Evolutionary conservation across 495 filamentous ascomycete genomes (phyloP).

Genomic region (Aspergillus olivimuriae): DNA sequence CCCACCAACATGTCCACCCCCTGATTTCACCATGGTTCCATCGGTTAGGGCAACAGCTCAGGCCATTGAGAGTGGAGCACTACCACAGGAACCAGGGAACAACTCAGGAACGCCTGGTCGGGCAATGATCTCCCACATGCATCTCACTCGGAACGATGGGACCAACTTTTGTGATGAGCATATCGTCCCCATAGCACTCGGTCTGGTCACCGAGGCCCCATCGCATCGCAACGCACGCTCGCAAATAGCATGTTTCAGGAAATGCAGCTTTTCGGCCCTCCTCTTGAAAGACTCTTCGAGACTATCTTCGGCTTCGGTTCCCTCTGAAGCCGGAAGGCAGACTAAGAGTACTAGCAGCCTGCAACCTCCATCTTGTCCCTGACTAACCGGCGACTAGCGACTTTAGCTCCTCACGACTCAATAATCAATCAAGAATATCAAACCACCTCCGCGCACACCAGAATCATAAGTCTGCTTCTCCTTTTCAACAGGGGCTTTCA

Average conservation of each 20-base stretch:
- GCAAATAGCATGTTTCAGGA: no score
- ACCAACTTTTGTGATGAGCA: neutral
- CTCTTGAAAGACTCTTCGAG: neutral
- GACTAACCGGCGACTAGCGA: constrained; percentile 2
- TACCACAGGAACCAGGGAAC: constrained; percentile 11
- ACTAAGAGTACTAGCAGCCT: neutral
- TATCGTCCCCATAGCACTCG: no score
- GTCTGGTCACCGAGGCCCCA: neutral
- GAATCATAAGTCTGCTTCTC: no score
- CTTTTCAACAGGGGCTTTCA: neutral
- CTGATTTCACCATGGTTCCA: neutral
- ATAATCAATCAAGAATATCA: neutral
- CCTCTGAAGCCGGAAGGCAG: neutral
- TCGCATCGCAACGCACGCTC: neutral
- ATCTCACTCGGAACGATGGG: neutral
- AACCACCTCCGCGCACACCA: neutral
- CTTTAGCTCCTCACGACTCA: neutral
- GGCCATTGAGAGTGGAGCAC: constrained; percentile 7
- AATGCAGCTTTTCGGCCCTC: no score
- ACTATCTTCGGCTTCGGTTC: neutral
- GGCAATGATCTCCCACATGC: constrained; percentile 14
- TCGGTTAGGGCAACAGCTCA: constrained; percentile 8
- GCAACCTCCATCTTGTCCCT: neutral
- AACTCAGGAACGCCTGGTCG: constrained; percentile 15
- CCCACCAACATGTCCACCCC: no score